Conservation (phyloP, 495 filamentous ascomycete species). For the Astrothelium subdiscretum region DNA sequence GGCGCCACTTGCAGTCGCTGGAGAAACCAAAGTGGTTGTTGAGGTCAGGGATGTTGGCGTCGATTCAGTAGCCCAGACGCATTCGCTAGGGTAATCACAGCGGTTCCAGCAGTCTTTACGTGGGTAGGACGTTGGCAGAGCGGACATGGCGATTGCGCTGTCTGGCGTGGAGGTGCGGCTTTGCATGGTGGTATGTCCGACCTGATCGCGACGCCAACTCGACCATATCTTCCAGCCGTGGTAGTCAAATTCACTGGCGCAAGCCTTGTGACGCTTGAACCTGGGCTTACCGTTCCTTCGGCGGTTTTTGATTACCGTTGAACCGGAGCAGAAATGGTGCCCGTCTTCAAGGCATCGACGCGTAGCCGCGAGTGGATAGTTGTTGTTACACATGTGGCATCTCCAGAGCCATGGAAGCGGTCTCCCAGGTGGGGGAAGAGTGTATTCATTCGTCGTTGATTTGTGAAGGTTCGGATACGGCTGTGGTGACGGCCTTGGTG, state of each 20-base stretch:
- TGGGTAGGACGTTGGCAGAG: background rate
- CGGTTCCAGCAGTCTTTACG: slow-evolving; percentile 25
- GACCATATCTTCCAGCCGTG: slow-evolving; percentile 33
- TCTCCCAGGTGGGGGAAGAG: slow-evolving; percentile 12
- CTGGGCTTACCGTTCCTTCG: slow-evolving; percentile 13
- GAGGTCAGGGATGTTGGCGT: slow-evolving; percentile 8
- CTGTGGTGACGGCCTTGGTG: background rate
- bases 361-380: slow-evolving; percentile 32
- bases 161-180: background rate
- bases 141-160: background rate
- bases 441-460: background rate
- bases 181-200: background rate
- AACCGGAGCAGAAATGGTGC: slow-evolving; percentile 37
- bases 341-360: slow-evolving; percentile 39
- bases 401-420: slow-evolving; percentile 36
- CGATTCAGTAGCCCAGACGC: slow-evolving; percentile 25
- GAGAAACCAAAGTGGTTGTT: background rate
- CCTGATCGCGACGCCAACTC: slow-evolving; percentile 24
- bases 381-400: slow-evolving; percentile 34
- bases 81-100: slow-evolving; percentile 31
- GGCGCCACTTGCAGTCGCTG: background rate
- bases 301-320: slow-evolving; percentile 22
- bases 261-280: slow-evolving; percentile 27
- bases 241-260: slow-evolving; percentile 38
- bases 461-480: background rate